Base-by-base conservation (phyloP, 257 asterid genomes). In the Solanum infundibuliforme region DNA sequence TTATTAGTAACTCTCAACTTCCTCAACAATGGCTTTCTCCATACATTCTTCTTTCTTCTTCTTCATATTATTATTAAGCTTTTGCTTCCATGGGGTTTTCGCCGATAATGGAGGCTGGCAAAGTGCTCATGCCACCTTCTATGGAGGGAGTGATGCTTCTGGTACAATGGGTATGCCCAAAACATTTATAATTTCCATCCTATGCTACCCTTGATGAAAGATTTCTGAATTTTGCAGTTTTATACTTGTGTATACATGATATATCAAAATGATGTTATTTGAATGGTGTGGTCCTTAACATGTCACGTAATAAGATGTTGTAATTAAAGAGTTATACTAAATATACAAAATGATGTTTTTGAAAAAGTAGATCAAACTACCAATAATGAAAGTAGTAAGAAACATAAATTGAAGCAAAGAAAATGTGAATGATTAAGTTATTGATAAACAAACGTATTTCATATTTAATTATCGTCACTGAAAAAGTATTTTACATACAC, bases 61-160 rank as follows among this genome's bases (percentile, higher is more conserved):
- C 14, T 27, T 68, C 9, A 1, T 90, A 38, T 27, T 32, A 8
- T 36, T 29, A 3, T n/a, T 91, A 36, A 88, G 85, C 25, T 69
- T 91, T 6, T 90, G 88, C 89, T 77, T 92, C 52, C 68, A 25
- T 6, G 85, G 88, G 34, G 84, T 87, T 23, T 87, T 46, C 9
- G 92, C 90, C 43, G 89, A 89, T 68, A 87, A 85, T 77, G 91
- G 91, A 29, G 94, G 91, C 60, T 93, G 92, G 93, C 77, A 87
- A 34, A 55, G 55, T 62, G 95, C 93, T 35, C 92, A 89, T 66
- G 95, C 94, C 21, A 93, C 95, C 12, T 93, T 91, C 75, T 93
- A 93, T 46, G 95, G 95, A 21, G 95, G 95, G 10, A 89, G 91
- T 5, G 94, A 93, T 76, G 94, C 95, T 4, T 88, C 94, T 0